phyloP scores from a whole-genome alignment of 2,329 filamentous ascomycete species.

The Aspergillus oerlinghausenensis region DNA sequence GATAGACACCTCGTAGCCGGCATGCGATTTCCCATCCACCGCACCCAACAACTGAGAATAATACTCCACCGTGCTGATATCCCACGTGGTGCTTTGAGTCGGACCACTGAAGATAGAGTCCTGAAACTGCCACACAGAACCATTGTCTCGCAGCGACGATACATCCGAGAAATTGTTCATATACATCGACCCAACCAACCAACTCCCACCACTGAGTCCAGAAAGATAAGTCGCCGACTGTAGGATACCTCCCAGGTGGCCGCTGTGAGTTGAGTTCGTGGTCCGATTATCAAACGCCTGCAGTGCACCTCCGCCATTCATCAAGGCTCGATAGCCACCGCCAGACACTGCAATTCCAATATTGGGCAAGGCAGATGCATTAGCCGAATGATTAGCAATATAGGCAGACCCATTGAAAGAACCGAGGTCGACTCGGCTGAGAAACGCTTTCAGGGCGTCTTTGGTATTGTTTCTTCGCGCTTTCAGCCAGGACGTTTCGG shows the following conservation, averaged over 20 bases:
- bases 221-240: slow-evolving; percentile 79
- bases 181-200: slow-evolving; percentile 77
- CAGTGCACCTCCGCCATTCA: slow-evolving; percentile 79
- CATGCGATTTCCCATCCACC: slow-evolving; percentile 58
- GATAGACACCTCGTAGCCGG: slow-evolving; percentile 66
- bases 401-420: slow-evolving; percentile 71
- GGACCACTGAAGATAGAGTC: slow-evolving; percentile 47
- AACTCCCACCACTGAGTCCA: slow-evolving; percentile 77
- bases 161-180: slow-evolving; percentile 74
- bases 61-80: slow-evolving; percentile 54
- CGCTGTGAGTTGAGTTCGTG: slow-evolving; percentile 53
- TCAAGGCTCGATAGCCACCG: slow-evolving; percentile 78
- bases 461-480: slow-evolving; percentile 68
- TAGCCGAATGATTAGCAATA: slow-evolving; percentile 56
- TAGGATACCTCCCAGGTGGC: slow-evolving; percentile 74
- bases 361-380: slow-evolving; percentile 58
- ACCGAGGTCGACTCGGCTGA: slow-evolving; percentile 66
- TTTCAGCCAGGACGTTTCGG: slow-evolving; percentile 71
- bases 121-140: slow-evolving; percentile 26
- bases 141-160: slow-evolving; percentile 30
- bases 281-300: slow-evolving; percentile 76
- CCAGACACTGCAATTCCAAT: slow-evolving; percentile 77
- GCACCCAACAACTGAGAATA: slow-evolving; percentile 56
- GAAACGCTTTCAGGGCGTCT: slow-evolving; percentile 66
- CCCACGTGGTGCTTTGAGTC: slow-evolving; percentile 32